Percentiles rank a stretch among this genome's conserved stretches.
Conservation (phyloP, 768 basidiomycete species). For the Cantharellus cinnabarinus region DNA sequence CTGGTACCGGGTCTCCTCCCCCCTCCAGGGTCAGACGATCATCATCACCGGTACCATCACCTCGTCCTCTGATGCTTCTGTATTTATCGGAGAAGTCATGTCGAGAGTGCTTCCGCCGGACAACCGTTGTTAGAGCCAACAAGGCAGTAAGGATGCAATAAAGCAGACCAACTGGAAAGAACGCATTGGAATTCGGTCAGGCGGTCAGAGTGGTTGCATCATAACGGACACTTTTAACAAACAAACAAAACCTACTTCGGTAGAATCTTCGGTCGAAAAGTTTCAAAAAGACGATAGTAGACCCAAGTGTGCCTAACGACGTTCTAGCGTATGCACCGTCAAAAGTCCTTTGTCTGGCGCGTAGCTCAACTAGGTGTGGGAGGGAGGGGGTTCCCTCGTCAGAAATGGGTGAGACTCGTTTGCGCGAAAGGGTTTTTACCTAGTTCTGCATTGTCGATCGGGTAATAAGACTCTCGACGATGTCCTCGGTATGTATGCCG, state of each 20-base stretch:
- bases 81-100: conserved; percentile 57
- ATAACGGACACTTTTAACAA: neutral
- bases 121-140: conserved; percentile 35
- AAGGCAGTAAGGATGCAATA: conserved; percentile 29
- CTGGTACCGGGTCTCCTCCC: conserved; percentile 30
- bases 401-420: neutral
- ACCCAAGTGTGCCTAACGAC: conserved; percentile 53
- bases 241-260: conserved; percentile 30
- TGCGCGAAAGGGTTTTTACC: neutral
- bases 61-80: neutral
- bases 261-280: conserved; percentile 64
- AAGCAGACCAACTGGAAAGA: conserved; percentile 13
- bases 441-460: conserved; percentile 18
- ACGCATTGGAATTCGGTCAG: neutral
- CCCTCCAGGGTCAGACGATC: conserved; percentile 17
- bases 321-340: conserved; percentile 65
- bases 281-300: conserved; percentile 50
- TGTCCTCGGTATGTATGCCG: conserved; percentile 13
- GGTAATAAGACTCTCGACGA: conserved; percentile 16
- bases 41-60: neutral
- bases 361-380: conserved; percentile 31
- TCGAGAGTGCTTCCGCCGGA: conserved; percentile 42
- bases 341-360: conserved; percentile 66
- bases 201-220: neutral
- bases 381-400: neutral